phyloP scores from a whole-genome alignment of 495 filamentous ascomycete genomes.

The Aspergillus heteromorphus region DNA sequence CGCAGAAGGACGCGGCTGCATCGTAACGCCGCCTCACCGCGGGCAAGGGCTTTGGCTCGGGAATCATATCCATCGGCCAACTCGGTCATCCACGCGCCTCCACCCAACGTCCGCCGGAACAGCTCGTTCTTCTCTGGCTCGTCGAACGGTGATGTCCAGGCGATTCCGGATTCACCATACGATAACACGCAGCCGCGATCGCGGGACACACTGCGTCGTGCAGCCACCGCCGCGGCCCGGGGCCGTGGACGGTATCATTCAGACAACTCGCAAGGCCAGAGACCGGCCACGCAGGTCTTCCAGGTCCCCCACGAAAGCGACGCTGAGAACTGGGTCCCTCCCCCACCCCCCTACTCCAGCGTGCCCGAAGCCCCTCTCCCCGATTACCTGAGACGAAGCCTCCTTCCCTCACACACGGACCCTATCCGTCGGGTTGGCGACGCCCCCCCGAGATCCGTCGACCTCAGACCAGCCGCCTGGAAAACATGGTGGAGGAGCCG shows the following conservation, averaged over 20 bases:
- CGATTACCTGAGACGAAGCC: constrained; percentile 40
- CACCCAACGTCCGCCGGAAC: constrained; percentile 18
- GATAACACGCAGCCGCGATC: constrained; percentile 75
- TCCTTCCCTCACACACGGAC: constrained; percentile 25
- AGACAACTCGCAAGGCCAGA: constrained; percentile 10
- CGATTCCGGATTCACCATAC: constrained; percentile 53
- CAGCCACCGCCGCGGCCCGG: constrained; percentile 71
- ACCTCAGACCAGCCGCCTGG: constrained; percentile 22
- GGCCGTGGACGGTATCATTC: constrained; percentile 54
- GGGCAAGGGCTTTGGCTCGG: constrained; percentile 14
- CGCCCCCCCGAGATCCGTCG: constrained; percentile 13
- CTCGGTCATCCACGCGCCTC: constrained; percentile 9
- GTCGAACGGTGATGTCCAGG: constrained; percentile 17
- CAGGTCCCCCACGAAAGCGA: constrained; percentile 78
- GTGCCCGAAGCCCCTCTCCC: constrained; percentile 59
- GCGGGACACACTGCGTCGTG: constrained; percentile 66
- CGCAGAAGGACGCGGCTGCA: constrained; percentile 59
- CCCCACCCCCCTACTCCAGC: constrained; percentile 79
- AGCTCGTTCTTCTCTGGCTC: constrained; percentile 20
- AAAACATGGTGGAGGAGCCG: constrained; percentile 13
- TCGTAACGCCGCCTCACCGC: constrained; percentile 24
- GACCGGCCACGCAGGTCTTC: constrained; percentile 13
- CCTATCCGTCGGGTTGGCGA: constrained; percentile 10
- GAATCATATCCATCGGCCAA: constrained; percentile 20
- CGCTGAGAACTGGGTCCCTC: constrained; percentile 89